Conservation (phyloP, 2,329 filamentous ascomycete genomes). For the Clathrospora elynae region DNA sequence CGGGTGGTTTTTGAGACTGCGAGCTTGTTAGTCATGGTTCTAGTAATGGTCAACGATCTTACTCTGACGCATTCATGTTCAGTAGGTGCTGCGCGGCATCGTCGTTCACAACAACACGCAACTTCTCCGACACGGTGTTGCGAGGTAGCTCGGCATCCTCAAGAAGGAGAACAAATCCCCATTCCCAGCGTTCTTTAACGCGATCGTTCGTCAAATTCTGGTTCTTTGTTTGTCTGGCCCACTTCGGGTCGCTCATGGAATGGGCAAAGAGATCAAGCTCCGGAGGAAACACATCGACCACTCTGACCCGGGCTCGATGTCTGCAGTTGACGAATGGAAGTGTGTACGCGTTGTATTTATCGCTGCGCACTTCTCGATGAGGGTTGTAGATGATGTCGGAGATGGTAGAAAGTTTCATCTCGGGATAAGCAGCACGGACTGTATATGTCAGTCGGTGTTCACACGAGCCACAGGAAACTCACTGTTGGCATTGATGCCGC, state of each 20-base stretch:
- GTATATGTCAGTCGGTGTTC: constrained; percentile 13
- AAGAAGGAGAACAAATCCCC: constrained; percentile 79
- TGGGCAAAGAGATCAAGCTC: constrained; percentile 72
- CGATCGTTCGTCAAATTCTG: constrained; percentile 45
- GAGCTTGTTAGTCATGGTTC: constrained; percentile 11
- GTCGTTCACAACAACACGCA: constrained; percentile 71
- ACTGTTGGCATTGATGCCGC: constrained; percentile 50
- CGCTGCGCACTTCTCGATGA: constrained; percentile 45
- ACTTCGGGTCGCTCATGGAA: constrained; percentile 47
- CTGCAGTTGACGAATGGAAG: constrained; percentile 77
- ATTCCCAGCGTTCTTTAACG: constrained; percentile 68
- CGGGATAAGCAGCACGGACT: constrained; percentile 57
- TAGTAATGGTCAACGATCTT: constrained; percentile 32
- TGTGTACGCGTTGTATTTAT: constrained; percentile 48
- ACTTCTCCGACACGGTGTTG: constrained; percentile 38
- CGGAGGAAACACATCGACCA: constrained; percentile 78
- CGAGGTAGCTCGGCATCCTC: constrained; percentile 64
- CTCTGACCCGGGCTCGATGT: constrained; percentile 72
- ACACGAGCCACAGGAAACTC: constrained; percentile 19
- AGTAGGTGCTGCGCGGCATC: constrained; percentile 62
- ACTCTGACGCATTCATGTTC: constrained; percentile 60
- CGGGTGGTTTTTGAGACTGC: constrained; percentile 62
- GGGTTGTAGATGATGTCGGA: constrained; percentile 57
- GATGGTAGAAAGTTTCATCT: constrained; percentile 37
- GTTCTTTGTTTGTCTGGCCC: constrained; percentile 46